Base-by-base conservation (phyloP, 108 stramenopile species). In the Craspedostauros australis region DNA sequence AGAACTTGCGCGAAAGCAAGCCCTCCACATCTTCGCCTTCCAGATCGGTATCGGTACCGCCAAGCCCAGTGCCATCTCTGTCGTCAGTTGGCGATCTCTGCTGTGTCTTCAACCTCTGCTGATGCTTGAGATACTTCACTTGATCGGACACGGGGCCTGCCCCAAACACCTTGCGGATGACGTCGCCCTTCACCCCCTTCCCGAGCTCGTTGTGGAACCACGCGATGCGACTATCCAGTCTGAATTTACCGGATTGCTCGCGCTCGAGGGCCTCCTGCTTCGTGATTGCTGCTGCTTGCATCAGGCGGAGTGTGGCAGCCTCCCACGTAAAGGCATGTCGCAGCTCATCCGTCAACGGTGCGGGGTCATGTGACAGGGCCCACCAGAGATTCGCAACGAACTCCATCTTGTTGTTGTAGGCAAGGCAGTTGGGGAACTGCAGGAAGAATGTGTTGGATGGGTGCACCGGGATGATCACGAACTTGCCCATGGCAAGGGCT, bases 401-500 rank as follows among this genome's bases (percentile, higher is more conserved):
- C 40, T 91, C 88, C 58, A 65, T 61, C 20, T 79, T 76, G 44
- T 78, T 79, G 7, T 75, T 54, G 42, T 86, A 91, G 7, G 65
- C 49, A n/a, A 91, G 68, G 48, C 84, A 84, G 45, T 86, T 91
- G 12, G 82, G 82, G 47, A 91, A 86, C 39, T 62, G 62, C 44
- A 77, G 54, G 43, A 88, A 88, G 58, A 84, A 88, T 8, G 57
- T 60, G 49, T 88, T 88, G 1, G 80, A 82, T 4, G 82, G 82
- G 50, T 88, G 86, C 5, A 68, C 54, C 1, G 86, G 86, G 39
- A 88, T 62, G 25, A 87, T 77, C 6, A 68, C 86, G 50, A 82
- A 93, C 42, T 93, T 88, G 8, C 85, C 85, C 91, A 93, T 93
- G 0, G 91, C 75, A 15, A 77, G 46, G 1, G 72, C 72, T 57